phyloP scores from a whole-genome alignment of 2,329 filamentous ascomycete genomes.

The Lasiodiplodia theobromae region DNA sequence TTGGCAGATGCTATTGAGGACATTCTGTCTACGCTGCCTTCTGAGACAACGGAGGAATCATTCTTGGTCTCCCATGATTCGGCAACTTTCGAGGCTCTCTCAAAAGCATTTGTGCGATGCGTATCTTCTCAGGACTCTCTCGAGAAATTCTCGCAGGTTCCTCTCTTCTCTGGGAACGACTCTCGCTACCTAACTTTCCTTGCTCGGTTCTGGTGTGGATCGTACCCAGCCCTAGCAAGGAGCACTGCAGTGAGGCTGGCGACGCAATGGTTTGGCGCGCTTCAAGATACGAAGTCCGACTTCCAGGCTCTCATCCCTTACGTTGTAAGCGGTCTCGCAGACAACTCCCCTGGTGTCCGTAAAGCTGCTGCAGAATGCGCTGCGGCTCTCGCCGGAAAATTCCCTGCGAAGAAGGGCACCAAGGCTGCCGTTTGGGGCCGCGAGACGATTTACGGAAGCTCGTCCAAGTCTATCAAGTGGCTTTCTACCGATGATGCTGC shows the following conservation, averaged over 20 bases:
- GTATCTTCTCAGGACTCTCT: conserved; percentile 35
- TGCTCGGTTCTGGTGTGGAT: conserved; percentile 74
- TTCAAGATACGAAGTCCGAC: conserved; percentile 60
- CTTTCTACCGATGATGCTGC: conserved; percentile 65
- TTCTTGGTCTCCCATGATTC: conserved; percentile 38
- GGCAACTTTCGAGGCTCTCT: conserved; percentile 41
- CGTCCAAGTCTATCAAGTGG: conserved; percentile 59
- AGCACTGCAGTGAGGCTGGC: conserved; percentile 71
- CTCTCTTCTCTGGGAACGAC: conserved; percentile 61
- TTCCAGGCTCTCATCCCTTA: conserved; percentile 87
- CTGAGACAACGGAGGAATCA: conserved; percentile 39
- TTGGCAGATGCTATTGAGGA: conserved; percentile 28
- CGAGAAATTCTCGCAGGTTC: conserved; percentile 58
- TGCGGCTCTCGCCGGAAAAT: conserved; percentile 33
- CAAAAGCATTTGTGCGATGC: conserved; percentile 40
- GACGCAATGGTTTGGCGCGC: conserved; percentile 35
- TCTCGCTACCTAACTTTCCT: conserved; percentile 78
- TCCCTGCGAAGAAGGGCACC: conserved; percentile 29
- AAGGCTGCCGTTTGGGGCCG: conserved; percentile 52
- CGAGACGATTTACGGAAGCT: conserved; percentile 66
- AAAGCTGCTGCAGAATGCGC: conserved; percentile 75
- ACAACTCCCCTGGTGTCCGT: conserved; percentile 78
- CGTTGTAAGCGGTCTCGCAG: conserved; percentile 74
- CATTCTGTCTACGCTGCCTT: conserved; percentile 34
- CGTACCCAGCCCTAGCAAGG: conserved; percentile 72